A percentile compares a stretch with the other conserved stretches of the same genome.
These are phyloP conservation scores for Chlorencoelia australis DNA, from an alignment of 2,329 filamentous ascomycete species.

Conservation along the genomic window DNA sequence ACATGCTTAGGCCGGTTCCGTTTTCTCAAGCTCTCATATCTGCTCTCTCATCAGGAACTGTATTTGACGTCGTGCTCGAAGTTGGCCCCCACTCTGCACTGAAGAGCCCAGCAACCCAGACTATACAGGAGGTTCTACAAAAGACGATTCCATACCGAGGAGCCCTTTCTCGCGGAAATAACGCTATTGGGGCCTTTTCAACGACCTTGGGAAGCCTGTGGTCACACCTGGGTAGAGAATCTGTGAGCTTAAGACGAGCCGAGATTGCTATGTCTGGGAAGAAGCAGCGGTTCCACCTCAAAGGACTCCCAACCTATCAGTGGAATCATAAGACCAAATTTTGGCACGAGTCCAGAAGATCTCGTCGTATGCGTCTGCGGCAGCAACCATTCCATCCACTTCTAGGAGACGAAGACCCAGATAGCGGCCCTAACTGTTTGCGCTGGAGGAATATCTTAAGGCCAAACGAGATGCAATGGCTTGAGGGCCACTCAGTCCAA, in stretches of 20 bases:
- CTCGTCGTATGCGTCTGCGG: not conserved
- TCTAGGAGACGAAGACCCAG: too few species aligned
- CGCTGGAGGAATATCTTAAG: too few species aligned
- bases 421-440: too few species aligned
- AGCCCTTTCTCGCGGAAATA: constrained; percentile 9
- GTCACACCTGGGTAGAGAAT: constrained; percentile 12
- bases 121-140: constrained; percentile 6
- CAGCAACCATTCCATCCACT: not conserved
- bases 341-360: constrained; percentile 41
- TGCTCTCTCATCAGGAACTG: constrained; percentile 5
- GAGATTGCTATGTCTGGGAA: not conserved
- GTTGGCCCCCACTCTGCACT: constrained; percentile 19
- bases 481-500: too few species aligned
- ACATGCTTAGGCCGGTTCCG: constrained; percentile 33
- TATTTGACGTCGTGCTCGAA: constrained; percentile 13
- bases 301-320: constrained; percentile 9
- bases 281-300: constrained; percentile 25
- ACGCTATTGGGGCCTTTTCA: constrained; percentile 12
- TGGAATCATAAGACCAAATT: constrained; percentile 24
- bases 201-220: constrained; percentile 16
- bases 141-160: constrained; percentile 10
- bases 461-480: too few species aligned
- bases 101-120: constrained; percentile 13
- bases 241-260: not conserved
- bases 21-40: constrained; percentile 31